Percentiles rank a stretch among this genome's conserved stretches.
These are phyloP conservation scores for Salvia sclarea DNA, from an alignment of 305 asterid genomes.

Conservation along the genomic window DNA sequence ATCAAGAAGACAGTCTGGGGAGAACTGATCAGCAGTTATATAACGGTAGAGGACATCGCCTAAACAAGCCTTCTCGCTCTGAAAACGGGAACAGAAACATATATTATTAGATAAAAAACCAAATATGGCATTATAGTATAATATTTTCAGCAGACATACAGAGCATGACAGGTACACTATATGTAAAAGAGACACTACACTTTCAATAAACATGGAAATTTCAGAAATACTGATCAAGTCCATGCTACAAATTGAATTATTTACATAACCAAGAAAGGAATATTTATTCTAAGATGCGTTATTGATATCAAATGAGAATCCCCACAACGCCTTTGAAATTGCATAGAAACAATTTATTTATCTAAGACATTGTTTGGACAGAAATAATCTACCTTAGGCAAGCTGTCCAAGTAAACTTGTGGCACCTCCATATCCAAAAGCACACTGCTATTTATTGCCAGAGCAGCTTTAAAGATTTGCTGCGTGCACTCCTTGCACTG, in stretches of 20 bases:
- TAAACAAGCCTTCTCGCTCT: slow-evolving; percentile 86
- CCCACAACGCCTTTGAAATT: not conserved
- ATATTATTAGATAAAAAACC: slow-evolving; percentile 18
- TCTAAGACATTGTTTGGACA: not conserved
- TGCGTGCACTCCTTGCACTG: slow-evolving; percentile 82
- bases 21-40: slow-evolving; percentile 72
- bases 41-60: slow-evolving; percentile 72
- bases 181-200: not conserved
- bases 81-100: slow-evolving; percentile 33
- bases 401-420: slow-evolving; percentile 58
- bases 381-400: slow-evolving; percentile 68
- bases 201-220: not conserved
- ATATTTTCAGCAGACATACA: not conserved
- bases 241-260: not conserved
- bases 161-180: not conserved
- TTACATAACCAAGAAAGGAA: not conserved
- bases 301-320: not conserved
- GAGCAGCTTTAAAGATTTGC: slow-evolving; percentile 81
- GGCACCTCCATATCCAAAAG: slow-evolving; percentile 83
- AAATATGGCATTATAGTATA: not conserved
- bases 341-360: not conserved
- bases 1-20: slow-evolving; percentile 71
- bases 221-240: not conserved
- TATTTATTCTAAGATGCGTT: too few species aligned
- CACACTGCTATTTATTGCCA: slow-evolving; percentile 65